Conservation (phyloP, 202 grass and related monocot species). For the Schoenoplectus tabernaemontani region DNA sequence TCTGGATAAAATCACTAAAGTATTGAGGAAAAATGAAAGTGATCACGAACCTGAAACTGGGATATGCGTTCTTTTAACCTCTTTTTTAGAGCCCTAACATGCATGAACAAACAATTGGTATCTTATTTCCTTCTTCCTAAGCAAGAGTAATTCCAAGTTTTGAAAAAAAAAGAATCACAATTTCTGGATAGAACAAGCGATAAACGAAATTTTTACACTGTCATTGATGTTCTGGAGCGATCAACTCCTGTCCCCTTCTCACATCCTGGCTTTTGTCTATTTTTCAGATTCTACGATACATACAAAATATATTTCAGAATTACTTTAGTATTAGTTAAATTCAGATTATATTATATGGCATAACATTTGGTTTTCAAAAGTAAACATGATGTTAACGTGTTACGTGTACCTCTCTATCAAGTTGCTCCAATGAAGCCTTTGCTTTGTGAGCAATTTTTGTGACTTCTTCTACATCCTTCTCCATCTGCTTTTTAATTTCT, state of each 20-base stretch:
- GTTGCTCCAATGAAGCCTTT: slow-evolving; percentile 32
- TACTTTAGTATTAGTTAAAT: too few species aligned
- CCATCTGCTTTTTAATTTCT: slow-evolving; percentile 44
- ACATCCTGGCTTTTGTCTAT: slow-evolving; percentile 65
- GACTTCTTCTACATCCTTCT: slow-evolving; percentile 43
- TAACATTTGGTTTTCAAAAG: slow-evolving; percentile 7
- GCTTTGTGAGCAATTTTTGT: slow-evolving; percentile 34
- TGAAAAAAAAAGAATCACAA: neutral
- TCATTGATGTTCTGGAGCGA: slow-evolving; percentile 88
- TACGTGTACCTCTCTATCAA: slow-evolving; percentile 38
- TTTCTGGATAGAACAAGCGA: neutral
- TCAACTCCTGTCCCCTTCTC: slow-evolving; percentile 73
- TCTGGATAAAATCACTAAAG: neutral
- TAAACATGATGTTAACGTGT: neutral
- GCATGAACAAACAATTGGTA: neutral
- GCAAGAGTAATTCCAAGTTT: neutral
- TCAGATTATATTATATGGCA: too few species aligned
- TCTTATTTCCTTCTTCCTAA: neutral
- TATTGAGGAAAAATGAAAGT: neutral
- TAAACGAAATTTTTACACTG: slow-evolving; percentile 38
- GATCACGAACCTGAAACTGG: slow-evolving; percentile 51
- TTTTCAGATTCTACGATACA: slow-evolving; percentile 53
- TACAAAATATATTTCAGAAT: neutral
- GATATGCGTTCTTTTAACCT: slow-evolving; percentile 83
- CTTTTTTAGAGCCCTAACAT: slow-evolving; percentile 67